Base-by-base conservation (phyloP, 768 basidiomycete species). In the Phanerochaete sordida region DNA sequence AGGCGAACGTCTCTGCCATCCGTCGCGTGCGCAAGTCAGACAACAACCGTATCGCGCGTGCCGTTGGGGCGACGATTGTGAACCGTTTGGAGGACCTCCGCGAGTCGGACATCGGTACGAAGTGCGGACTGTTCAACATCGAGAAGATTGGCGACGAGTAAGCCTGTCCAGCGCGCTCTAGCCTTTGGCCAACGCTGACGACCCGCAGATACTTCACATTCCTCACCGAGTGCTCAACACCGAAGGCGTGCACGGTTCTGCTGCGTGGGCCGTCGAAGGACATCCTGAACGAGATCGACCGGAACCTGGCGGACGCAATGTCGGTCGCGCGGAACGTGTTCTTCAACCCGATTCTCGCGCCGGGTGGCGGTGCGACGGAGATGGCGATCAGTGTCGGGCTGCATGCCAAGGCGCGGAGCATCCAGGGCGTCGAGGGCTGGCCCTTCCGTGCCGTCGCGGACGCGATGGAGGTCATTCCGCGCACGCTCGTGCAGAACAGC, bases 1-100 rank as follows among this genome's bases (percentile, higher is more conserved):
- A 91, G 68, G 82, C 90, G 64, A 90, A 93, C 69, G 85, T 98
- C 60, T 90, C 94, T n/a, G 91, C 93, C 30, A 82, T 98, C 62
- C 91, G 97, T 44, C 90, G 97, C n/a, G 95, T 98, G 11, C 89
- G 97, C 70, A 99, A 98, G 75, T 95, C 94, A 2, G 97, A 99
- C 74, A 98, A 98, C 79, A 99, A 98, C 75, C 91, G 97, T 47
- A 92, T 98, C 64, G 97, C 97, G 0, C 88, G 97, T 26, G 95
- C 95, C 0, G 88, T 92, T 39, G 95, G 95, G 24, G 96, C 93
- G 1, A 98, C 94, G 30, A 98, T 99, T 74, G 93, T 99, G 62
- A 98, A 98, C 76, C 86, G 95, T 16, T 81, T 95, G 23, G 97
- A 99, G 70, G 96, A 98, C 72, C 80, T 99, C 35, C 85, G 95